Base-by-base conservation (phyloP, 2,329 filamentous ascomycete species). In the Apiospora koreana region DNA sequence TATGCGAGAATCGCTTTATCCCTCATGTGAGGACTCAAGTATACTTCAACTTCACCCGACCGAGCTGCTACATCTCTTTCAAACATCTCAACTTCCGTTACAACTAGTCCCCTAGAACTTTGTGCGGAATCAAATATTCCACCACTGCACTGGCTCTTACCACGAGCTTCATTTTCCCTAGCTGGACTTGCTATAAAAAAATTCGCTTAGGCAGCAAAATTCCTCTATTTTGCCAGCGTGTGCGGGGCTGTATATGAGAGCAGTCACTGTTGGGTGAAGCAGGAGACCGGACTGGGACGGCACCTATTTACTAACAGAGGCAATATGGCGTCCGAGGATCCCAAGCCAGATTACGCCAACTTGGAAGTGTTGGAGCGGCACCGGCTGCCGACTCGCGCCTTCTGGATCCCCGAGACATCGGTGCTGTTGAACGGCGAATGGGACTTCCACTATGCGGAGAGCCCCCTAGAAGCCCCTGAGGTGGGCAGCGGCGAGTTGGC, bases 341-440 rank as follows among this genome's bases (percentile, higher is more conserved):
- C 77, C 67, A 80, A 75, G 64, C 81, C 84, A 46, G 87, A 88
- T 74, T 88, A 85, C 68, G 79, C 77, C 72, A 87, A 87, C 74
- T 82, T 86, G 73, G 79, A 83, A 25, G 81, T 89, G 70, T 85
- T 89, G 71, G 80, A 86, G 67, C 82, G 86, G 71, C 88, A 88
- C 75, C 83, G 84, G 25, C 82, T 89, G 0, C 84, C 86, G 14
- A 79, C 86, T 1, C 83, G 87, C 43, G 82, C 86, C 31, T 88
- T 89, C 75, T 81, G 84, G 76, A 84, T 89, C 67, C 86, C 87
- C 1, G 79, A 86, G 41, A 43, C 64, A 7, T 81, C 83, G 3
- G 70, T 87, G 21, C 79, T 82, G 2, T 82, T 90, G 68, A 90
- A 89, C 74, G 88, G 88, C 46, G 78, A 77, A 35, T 91, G 88